phyloP scores from a whole-genome alignment of 176 grass and related monocot genomes.

The Avena atlantica region DNA sequence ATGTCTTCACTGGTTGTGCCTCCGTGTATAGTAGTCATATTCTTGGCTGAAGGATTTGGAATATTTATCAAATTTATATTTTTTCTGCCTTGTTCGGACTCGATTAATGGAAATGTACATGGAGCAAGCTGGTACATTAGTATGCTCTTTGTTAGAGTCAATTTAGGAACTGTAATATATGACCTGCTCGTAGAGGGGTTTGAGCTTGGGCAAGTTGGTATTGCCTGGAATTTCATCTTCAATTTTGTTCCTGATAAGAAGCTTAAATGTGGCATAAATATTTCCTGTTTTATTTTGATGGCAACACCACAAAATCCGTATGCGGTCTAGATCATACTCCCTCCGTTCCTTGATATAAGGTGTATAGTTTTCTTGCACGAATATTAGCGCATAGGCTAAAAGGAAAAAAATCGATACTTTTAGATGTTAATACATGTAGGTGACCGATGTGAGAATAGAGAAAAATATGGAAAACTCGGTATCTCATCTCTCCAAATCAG shows the following conservation, averaged over 20 bases:
- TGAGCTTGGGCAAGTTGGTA: neutral
- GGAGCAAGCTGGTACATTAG: neutral
- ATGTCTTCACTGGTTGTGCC: neutral
- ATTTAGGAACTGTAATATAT: neutral
- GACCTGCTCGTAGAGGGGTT: neutral
- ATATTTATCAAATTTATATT: neutral
- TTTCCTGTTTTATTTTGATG: conserved; percentile 8
- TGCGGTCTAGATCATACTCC: neutral
- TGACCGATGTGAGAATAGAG: too few relatives aligned
- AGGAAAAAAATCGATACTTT: too few relatives aligned
- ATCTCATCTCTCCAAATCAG: too few relatives aligned
- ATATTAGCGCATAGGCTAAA: too few relatives aligned
- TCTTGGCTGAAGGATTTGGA: neutral
- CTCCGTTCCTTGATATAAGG: too few relatives aligned
- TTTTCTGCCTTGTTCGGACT: neutral
- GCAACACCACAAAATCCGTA: neutral
- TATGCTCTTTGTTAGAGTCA: neutral
- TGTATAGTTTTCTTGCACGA: too few relatives aligned
- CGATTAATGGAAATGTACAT: neutral
- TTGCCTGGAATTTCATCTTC: conserved; percentile 11
- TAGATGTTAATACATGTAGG: too few relatives aligned
- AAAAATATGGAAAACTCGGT: too few relatives aligned
- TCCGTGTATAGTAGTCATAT: neutral
- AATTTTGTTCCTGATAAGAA: conserved; percentile 28
- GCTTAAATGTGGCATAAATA: neutral